Conservation (phyloP, 2,329 filamentous ascomycete genomes). For the Grosmannia penicillata region DNA sequence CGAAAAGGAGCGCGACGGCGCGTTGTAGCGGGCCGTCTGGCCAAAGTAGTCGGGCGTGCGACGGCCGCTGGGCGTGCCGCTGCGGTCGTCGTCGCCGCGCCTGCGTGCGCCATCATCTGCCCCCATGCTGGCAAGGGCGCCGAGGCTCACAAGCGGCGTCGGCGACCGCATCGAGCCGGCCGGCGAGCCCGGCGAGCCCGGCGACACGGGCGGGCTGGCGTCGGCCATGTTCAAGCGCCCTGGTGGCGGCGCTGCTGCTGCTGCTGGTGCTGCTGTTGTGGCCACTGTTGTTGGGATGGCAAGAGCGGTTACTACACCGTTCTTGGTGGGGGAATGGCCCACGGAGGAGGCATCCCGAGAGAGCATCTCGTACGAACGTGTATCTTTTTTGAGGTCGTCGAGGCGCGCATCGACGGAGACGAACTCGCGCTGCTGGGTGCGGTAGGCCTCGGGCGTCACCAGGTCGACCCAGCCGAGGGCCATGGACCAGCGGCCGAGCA, state of each 20-base stretch:
- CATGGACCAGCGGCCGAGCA: slow-evolving; percentile 77
- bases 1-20: slow-evolving; percentile 40
- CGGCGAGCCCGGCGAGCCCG: background rate
- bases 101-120: background rate
- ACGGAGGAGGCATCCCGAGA: slow-evolving; percentile 27
- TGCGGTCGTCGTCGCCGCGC: background rate
- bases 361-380: slow-evolving; percentile 71
- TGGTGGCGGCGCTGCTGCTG: background rate
- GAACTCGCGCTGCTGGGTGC: slow-evolving; percentile 57
- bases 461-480: slow-evolving; percentile 68
- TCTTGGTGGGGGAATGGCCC: slow-evolving; percentile 2
- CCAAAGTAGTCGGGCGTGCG: slow-evolving; percentile 42
- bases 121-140: background rate
- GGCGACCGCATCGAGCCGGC: background rate
- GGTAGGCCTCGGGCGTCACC: slow-evolving; percentile 28
- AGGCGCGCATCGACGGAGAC: slow-evolving; percentile 68
- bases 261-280: background rate
- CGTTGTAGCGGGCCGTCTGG: slow-evolving; percentile 36
- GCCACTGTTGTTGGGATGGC: slow-evolving; percentile 4
- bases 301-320: slow-evolving; percentile 31
- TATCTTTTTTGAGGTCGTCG: slow-evolving; percentile 42
- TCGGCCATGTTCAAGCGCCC: slow-evolving; percentile 16
- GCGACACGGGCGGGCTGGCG: background rate
- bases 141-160: background rate
- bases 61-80: slow-evolving; percentile 18